Conservation (phyloP, 192 early-diverging fungal species). For the Backusella parvicylindrica region DNA sequence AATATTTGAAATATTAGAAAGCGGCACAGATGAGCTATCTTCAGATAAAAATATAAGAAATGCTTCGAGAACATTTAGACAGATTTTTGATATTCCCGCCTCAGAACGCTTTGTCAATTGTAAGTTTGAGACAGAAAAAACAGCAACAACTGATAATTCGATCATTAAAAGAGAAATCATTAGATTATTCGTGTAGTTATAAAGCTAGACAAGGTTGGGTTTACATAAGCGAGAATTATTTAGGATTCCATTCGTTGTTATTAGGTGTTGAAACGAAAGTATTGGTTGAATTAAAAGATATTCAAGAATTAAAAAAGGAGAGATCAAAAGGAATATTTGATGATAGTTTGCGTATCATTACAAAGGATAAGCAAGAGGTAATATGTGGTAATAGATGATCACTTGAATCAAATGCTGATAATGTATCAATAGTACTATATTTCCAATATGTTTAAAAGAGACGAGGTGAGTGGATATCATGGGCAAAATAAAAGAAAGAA, state of each 20-base stretch:
- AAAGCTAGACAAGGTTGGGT: conserved; percentile 93
- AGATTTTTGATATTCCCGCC: conserved; percentile 78
- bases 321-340: conserved; percentile 88
- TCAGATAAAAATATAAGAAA: conserved; percentile 84
- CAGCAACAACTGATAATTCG: neutral
- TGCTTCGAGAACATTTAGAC: conserved; percentile 84
- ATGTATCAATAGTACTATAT: conserved; percentile 65
- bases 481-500: neutral
- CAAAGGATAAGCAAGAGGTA: conserved; percentile 78
- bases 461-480: neutral
- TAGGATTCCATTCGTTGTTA: conserved; percentile 95
- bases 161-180: neutral
- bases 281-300: conserved; percentile 87
- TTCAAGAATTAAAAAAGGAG: conserved; percentile 84
- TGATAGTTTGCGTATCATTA: conserved; percentile 84
- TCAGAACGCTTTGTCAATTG: conserved; percentile 90
- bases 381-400: neutral
- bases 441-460: conserved; percentile 85
- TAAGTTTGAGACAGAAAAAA: conserved; percentile 27
- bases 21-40: conserved; percentile 73
- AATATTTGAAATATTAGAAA: too few relatives aligned
- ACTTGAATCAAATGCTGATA: neutral
- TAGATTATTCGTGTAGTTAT: conserved; percentile 90
- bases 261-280: conserved; percentile 92
- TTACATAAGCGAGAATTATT: conserved; percentile 89